phyloP scores from a whole-genome alignment of 352 stramenopile species.

The Globisporangium sylvaticum region DNA sequence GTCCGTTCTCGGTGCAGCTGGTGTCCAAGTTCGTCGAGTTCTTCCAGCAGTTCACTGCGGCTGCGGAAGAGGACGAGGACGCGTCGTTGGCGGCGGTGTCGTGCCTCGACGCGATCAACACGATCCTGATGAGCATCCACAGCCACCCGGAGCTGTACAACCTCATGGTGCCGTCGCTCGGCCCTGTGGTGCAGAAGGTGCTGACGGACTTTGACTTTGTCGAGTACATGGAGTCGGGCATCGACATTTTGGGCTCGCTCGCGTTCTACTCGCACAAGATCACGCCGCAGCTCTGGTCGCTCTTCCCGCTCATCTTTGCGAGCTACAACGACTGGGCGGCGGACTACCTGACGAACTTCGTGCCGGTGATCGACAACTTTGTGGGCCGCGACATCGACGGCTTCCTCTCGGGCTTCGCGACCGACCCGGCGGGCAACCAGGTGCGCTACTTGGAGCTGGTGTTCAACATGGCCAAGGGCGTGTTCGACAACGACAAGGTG shows the following conservation, averaged over 20 bases:
- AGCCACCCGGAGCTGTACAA: conserved; percentile 77
- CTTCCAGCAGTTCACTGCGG: conserved; percentile 93
- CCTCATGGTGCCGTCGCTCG: conserved; percentile 92
- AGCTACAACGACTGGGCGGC: conserved; percentile 95
- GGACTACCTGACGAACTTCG: conserved; percentile 96
- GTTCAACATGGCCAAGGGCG: conserved; percentile 72
- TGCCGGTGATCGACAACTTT: conserved; percentile 95
- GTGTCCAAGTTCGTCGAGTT: conserved; percentile 93
- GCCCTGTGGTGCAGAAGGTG: conserved; percentile 94
- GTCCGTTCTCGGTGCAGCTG: conserved; percentile 89
- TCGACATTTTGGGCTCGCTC: conserved; percentile 95
- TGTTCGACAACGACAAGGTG: conserved; percentile 56
- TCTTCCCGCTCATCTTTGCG: conserved; percentile 96
- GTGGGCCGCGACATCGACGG: conserved; percentile 81
- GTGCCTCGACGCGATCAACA: conserved; percentile 85
- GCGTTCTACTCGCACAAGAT: conserved; percentile 95
- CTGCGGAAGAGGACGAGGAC: conserved; percentile 93
- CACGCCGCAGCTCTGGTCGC: conserved; percentile 90
- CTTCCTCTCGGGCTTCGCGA: conserved; percentile 53
- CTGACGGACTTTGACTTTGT: conserved; percentile 95
- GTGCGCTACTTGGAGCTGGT: conserved; percentile 78
- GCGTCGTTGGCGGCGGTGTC: conserved; percentile 93
- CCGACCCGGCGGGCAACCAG: conserved; percentile 36
- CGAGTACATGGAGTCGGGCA: conserved; percentile 95
- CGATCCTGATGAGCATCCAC: conserved; percentile 82